Evolutionary conservation across 441 rosid species (phyloP), one percentile per base, ranked within the genome.

Genomic region (Bocquillonia castaneifolia): DNA sequence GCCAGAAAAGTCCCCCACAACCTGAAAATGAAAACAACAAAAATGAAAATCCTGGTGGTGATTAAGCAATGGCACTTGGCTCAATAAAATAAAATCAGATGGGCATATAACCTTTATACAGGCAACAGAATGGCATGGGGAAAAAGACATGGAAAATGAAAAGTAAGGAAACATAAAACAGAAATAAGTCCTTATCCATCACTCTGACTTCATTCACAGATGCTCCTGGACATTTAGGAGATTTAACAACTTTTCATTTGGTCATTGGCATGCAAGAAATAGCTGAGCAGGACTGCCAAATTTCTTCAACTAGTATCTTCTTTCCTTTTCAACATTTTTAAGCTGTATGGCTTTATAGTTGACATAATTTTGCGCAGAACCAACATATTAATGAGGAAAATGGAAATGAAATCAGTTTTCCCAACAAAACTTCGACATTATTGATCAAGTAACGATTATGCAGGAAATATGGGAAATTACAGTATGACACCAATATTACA

Each of bases 1-100:
- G 99, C 97, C 51, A 93, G 79, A 67, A 93, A 83, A 44, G 97
- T 88, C 65, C 99, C 97, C 99, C 97, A 93, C 77, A 93, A 69
- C 87, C 97, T 93, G 88, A 75, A 81, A 15, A 65, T 59, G 26
- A 59, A 12, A 54, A 28, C 39, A 64, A 61, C 0, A 34, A 14
- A 28, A 67, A 28, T 47, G 47, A 48, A 47, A 32, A 36, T 36
- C 40, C 18, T 23, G 1, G 25, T 23, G 3, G 45, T 37, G n/a
- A 44, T 26, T 44, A 18, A 25, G 52, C 53, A 62, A 0, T 42
- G 23, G 36, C 36, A 62, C 15, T 25, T 61, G 65, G 52, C 48
- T 42, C 5, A 37, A 62, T 42, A 26, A 10, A 42, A 62, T n/a
- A n/a, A n/a, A n/a, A n/a, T n/a, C n/a, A n/a, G n/a, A n/a, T n/a